phyloP scores from a whole-genome alignment of 2,329 filamentous ascomycete genomes.

The Tolypocladium guangdongense region DNA sequence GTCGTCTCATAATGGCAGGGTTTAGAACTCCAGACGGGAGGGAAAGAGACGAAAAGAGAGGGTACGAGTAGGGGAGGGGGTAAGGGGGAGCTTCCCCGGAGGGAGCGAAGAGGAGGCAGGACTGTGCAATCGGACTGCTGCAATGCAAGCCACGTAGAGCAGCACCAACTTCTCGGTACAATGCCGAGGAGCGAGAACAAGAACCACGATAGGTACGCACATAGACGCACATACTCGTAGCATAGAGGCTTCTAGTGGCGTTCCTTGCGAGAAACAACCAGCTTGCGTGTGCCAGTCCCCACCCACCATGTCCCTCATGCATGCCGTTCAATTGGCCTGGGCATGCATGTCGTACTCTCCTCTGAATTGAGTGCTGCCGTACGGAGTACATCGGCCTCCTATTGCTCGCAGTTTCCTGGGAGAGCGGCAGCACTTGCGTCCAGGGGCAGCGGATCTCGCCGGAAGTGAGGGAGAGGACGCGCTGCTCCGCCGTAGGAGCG shows the following conservation, averaged over 20 bases:
- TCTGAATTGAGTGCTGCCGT: neutral
- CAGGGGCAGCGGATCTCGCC: neutral
- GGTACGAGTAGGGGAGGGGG: neutral
- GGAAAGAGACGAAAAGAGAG: neutral
- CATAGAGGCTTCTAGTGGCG: neutral
- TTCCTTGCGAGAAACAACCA: neutral
- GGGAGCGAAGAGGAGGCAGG: neutral
- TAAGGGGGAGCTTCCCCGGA: neutral
- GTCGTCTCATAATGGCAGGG: conserved; percentile 1
- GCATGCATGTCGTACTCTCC: neutral
- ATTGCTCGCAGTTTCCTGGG: neutral
- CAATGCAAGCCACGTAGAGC: conserved; percentile 3
- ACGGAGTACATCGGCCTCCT: neutral
- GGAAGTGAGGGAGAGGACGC: neutral
- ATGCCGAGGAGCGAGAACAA: neutral
- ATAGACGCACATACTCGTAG: neutral
- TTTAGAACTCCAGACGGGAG: neutral
- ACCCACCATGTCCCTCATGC: neutral
- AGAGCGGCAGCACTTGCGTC: neutral
- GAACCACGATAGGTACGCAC: neutral
- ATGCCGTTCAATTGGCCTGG: neutral
- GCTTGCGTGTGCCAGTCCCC: neutral
- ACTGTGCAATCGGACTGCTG: conserved; percentile 1
- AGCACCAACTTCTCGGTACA: neutral
- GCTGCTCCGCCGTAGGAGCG: neutral